These are phyloP conservation scores for Syzygium oleosum DNA, from an alignment of 345 rosid genomes.

Conservation along the genomic window DNA sequence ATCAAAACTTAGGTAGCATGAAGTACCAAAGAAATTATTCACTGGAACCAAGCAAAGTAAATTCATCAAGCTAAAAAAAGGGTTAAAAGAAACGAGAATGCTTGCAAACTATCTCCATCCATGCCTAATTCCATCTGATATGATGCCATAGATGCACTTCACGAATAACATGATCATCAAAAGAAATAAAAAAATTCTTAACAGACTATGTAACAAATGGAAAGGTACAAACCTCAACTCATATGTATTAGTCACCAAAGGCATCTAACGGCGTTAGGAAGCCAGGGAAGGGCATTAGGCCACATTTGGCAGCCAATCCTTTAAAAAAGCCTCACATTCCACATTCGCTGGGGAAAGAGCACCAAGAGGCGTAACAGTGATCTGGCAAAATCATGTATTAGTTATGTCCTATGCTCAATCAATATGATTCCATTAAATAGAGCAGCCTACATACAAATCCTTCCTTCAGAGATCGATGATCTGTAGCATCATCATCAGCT, in stretches of 20 bases:
- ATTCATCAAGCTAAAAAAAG: background rate
- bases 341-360: conserved; percentile 61
- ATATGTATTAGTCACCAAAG: background rate
- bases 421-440: background rate
- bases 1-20: background rate
- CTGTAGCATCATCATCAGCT: conserved; percentile 44
- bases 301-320: conserved; percentile 59
- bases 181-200: background rate
- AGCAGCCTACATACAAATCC: conserved; percentile 55
- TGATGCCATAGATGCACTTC: background rate
- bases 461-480: conserved; percentile 45
- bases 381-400: conserved; percentile 27
- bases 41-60: background rate
- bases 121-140: background rate
- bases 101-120: background rate
- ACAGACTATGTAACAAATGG: background rate
- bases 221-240: background rate
- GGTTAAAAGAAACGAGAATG: background rate
- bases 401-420: background rate
- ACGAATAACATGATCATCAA: background rate
- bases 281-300: conserved; percentile 25
- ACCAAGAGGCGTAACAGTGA: conserved; percentile 73
- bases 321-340: conserved; percentile 34
- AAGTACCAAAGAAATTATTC: background rate
- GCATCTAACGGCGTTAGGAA: conserved; percentile 12